Evolutionary conservation across 306 rosid genomes (phyloP), one percentile per base, ranked within the genome.

Genomic region (Mimosa bimucronata): DNA sequence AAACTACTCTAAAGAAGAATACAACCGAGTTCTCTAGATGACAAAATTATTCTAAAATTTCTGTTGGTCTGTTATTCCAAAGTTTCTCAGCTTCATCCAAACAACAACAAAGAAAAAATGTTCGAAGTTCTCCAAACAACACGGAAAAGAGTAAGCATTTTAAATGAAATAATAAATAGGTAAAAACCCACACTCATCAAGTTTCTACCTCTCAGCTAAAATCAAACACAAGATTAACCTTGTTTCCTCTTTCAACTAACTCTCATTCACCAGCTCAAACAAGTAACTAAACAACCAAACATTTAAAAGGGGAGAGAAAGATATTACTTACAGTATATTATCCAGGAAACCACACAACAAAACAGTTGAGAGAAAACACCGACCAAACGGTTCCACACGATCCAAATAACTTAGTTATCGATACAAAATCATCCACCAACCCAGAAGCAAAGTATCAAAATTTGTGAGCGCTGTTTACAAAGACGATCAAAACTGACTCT

Each of bases 341-440:
- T 9, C 28, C 62, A 8, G 14, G 28, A 52, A 58, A 67, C 70
- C 11, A 75, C 44, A 41, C 45, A 26, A 42, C 29, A 12, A 53
- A 61, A 60, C 23, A 62, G 18, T 3, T 4, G 5, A 55, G 37
- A 15, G n/a, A n/a, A 40, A 60, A 81, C 28, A 69, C 58, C 87
- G 79, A 74, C 96, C 84, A 78, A 79, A 75, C 87, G 75, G 79
- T 79, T 85, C 91, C 94, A 11, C 81, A 29, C 84, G 53, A 86
- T 91, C 97, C 92, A 53, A 81, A 46, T 87, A 77, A 85, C 61
- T 72, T 10, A 79, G 79, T 26, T 86, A 66, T 80, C 94, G 11
- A 85, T 31, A 9, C 83, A 31, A 81, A 71, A 82, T 73, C 94
- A 11, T 77, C 94, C 97, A 84, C 94, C 48, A 89, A 84, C 94